These are phyloP conservation scores for Boletus sp. DNA, from an alignment of 768 basidiomycete genomes.

Conservation along the genomic window DNA sequence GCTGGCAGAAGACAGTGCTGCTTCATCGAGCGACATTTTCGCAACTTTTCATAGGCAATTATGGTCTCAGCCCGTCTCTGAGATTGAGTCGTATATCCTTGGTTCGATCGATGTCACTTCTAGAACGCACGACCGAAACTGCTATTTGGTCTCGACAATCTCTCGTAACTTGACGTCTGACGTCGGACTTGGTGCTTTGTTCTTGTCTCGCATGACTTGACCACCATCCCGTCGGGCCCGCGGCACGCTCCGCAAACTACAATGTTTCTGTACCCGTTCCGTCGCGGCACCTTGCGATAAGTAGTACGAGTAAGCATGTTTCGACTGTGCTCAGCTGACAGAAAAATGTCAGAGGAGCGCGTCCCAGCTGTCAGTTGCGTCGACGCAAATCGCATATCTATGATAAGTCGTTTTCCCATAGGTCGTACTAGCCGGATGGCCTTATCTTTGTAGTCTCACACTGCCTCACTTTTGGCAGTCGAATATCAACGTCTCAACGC, in stretches of 20 bases:
- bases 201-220: constrained; percentile 2
- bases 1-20: too few species aligned
- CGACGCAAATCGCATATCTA: neutral
- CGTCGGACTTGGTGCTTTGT: neutral
- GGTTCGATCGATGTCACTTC: too few species aligned
- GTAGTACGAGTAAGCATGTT: neutral
- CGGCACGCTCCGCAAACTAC: neutral
- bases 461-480: too few species aligned
- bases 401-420: neutral
- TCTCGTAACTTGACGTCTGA: neutral
- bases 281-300: neutral
- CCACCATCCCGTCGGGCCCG: neutral
- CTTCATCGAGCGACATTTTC: too few species aligned
- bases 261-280: neutral
- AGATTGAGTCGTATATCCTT: too few species aligned
- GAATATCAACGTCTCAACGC: too few species aligned
- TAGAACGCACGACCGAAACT: neutral
- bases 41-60: too few species aligned
- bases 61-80: too few species aligned
- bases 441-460: too few species aligned
- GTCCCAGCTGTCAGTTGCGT: neutral
- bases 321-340: neutral
- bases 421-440: neutral
- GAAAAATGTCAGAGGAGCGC: neutral
- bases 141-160: neutral